phyloP scores from a whole-genome alignment of 805 yeast species.

The Saccharomycopsis fodiens region DNA sequence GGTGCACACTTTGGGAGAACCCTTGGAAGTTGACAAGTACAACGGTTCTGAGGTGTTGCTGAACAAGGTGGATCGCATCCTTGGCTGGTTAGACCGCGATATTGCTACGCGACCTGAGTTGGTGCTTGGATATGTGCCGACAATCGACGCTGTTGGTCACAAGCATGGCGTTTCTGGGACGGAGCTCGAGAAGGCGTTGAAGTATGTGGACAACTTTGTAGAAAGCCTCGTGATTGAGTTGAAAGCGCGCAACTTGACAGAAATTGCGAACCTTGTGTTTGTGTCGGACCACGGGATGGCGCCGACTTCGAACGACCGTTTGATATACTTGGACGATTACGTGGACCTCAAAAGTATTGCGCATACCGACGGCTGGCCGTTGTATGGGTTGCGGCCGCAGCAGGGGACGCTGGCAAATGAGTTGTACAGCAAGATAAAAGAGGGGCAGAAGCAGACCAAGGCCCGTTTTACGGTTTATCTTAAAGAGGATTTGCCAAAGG shows the following conservation, averaged over 20 bases:
- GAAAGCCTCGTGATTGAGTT: slow-evolving; percentile 42
- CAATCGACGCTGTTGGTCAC: slow-evolving; percentile 76
- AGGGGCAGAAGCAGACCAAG: slow-evolving; percentile 30
- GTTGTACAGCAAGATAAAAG: slow-evolving; percentile 37
- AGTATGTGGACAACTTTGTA: slow-evolving; percentile 59
- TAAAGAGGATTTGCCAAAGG: slow-evolving; percentile 45
- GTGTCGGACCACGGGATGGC: slow-evolving; percentile 95
- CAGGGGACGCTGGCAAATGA: slow-evolving; percentile 33
- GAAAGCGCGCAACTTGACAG: slow-evolving; percentile 44
- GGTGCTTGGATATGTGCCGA: slow-evolving; percentile 70
- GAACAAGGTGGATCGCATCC: slow-evolving; percentile 48
- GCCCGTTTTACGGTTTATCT: slow-evolving; percentile 41
- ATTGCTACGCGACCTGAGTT: slow-evolving; percentile 61
- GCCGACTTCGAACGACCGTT: slow-evolving; percentile 65
- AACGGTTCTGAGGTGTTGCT: slow-evolving; percentile 55
- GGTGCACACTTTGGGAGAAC: slow-evolving; percentile 44
- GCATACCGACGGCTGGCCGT: slow-evolving; percentile 79
- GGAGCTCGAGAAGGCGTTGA: slow-evolving; percentile 45
- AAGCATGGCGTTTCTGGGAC: slow-evolving; percentile 58
- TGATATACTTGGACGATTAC: slow-evolving; percentile 67
- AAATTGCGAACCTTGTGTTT: slow-evolving; percentile 64
- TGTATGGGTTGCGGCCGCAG: slow-evolving; percentile 65
- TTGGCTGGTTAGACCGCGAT: slow-evolving; percentile 60
- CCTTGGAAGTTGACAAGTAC: slow-evolving; percentile 50
- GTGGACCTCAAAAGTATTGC: slow-evolving; percentile 47